A percentile compares a stretch with the other conserved stretches of the same genome.
phyloP scores from a whole-genome alignment of 331 rosid species.

The Quercus phellos region DNA sequence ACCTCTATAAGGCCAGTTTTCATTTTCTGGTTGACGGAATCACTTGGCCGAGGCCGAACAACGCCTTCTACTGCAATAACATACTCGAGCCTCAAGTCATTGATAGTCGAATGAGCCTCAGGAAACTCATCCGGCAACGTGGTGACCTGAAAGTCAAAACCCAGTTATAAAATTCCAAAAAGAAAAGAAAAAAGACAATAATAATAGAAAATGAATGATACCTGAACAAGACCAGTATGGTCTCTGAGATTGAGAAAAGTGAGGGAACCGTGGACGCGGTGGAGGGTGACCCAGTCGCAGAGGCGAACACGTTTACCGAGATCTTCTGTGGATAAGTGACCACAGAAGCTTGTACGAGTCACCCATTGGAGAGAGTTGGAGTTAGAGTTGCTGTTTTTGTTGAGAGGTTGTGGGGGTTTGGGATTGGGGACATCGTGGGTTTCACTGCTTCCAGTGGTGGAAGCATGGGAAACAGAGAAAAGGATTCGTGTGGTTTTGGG shows the following conservation, averaged over 20 bases:
- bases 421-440: conserved; percentile 28
- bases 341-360: conserved; percentile 54
- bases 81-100: conserved; percentile 72
- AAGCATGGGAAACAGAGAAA: conserved; percentile 29
- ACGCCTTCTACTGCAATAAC: conserved; percentile 83
- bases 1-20: conserved; percentile 86
- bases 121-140: conserved; percentile 85
- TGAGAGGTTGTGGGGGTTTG: conserved; percentile 23
- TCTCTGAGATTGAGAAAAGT: conserved; percentile 83
- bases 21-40: conserved; percentile 76
- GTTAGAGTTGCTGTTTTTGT: conserved; percentile 12
- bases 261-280: conserved; percentile 83
- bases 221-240: conserved; percentile 83
- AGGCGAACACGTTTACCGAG: conserved; percentile 64
- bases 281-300: conserved; percentile 97
- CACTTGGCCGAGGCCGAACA: conserved; percentile 71
- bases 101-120: conserved; percentile 61
- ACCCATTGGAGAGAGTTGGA: conserved; percentile 59
- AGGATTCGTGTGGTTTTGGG: conserved; percentile 19
- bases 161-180: background rate
- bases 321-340: conserved; percentile 49
- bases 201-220: background rate
- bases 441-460: conserved; percentile 30
- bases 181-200: background rate
- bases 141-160: conserved; percentile 46